These are phyloP conservation scores for Psidium guajava DNA, from an alignment of 345 rosid genomes.

Conservation along the genomic window DNA sequence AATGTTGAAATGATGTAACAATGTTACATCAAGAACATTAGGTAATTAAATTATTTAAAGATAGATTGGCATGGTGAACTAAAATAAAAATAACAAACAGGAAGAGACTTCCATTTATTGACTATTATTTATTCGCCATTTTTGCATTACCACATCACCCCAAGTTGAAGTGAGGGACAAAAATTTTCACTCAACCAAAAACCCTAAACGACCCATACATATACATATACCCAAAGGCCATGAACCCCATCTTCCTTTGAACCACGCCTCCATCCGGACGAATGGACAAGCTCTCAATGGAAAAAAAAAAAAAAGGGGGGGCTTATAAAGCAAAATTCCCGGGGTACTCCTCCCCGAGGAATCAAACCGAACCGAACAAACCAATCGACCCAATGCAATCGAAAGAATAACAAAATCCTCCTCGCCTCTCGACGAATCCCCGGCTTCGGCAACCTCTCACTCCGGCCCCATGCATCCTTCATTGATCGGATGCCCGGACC, in stretches of 20 bases:
- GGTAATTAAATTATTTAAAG: not conserved
- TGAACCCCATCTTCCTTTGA: not conserved
- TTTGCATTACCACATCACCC: not conserved
- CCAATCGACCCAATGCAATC: not conserved
- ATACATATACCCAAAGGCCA: not conserved
- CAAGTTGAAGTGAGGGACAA: not conserved
- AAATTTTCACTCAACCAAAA: not conserved
- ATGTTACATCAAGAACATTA: too few species aligned
- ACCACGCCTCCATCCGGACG: not conserved
- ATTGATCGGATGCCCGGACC: too few species aligned
- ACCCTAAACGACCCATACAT: not conserved
- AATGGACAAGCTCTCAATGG: not conserved
- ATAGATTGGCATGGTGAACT: not conserved
- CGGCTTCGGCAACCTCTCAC: not conserved
- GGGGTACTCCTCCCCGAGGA: not conserved
- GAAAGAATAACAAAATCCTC: constrained; percentile 21
- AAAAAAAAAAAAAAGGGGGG: too few species aligned
- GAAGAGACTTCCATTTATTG: not conserved
- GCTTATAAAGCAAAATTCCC: not conserved
- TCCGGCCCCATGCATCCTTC: not conserved
- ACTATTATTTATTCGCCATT: not conserved
- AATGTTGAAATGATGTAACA: not conserved
- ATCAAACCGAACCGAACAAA: not conserved
- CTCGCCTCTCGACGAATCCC: not conserved
- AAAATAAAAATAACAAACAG: not conserved